Base-by-base conservation (phyloP, 1,139 yeast species). In the Candida sp. region DNA sequence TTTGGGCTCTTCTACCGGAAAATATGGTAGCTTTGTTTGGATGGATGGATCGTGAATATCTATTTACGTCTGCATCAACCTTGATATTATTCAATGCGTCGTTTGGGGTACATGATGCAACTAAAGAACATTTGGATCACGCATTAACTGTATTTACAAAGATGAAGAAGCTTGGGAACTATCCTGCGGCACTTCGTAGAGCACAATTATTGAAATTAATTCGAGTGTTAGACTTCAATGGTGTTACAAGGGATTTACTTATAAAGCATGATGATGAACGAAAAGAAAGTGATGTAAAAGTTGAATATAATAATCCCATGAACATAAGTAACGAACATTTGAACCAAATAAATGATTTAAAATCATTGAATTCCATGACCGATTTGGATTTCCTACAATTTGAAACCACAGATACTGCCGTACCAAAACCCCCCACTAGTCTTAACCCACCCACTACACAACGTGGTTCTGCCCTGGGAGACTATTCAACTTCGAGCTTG, bases 21-120 rank as follows among this genome's bases (percentile, higher is more conserved):
- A 84, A 84, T 50, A 83, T 85, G 87, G 84, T 87, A 25, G 93
- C 96, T 0, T 64, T 86, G 35, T 87, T 86, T 66, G 95, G 96
- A 1, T 87, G 90, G 73, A 85, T 87, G 89, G 96, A 88, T 58
- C 70, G 96, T 54, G 96, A 88, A 57, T 87, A 87, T 59, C 66
- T 87, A 27, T 87, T 86, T 60, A 85, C 93, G 0, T 81, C 95
- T 0, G 84, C 95, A 1, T 86, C 90, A 5, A 87, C 96, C 0
- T 66, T 87, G 43, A 79, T 86, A 11, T 66, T 87, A 33, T 87
- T 85, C 58, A 87, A 84, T 58, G 85, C 90, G 1, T 86, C 95
- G 0, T 87, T 87, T 65, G 95, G 95, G 6, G 85, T 86, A 5
- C 88, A 86, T 56, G 88, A 83, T 32, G 87, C 87, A 15, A 86